Conservation (phyloP, 305 asterid species). For the Galium porrigens region DNA sequence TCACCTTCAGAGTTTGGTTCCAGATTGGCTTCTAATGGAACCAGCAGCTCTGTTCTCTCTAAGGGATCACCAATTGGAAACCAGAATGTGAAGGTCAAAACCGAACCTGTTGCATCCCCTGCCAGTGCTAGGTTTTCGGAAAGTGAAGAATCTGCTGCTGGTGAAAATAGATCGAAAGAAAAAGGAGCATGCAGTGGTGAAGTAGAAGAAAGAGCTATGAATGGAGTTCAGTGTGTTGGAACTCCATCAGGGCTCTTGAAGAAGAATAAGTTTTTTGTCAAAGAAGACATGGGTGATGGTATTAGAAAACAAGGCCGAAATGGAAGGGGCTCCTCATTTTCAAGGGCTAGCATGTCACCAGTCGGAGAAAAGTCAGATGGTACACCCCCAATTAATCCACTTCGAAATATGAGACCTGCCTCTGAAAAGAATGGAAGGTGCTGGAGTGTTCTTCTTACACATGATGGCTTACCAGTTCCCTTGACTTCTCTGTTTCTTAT, state of each 20-base stretch:
- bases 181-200: conserved; percentile 40
- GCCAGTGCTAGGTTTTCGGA: conserved; percentile 62
- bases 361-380: conserved; percentile 59
- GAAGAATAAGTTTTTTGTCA: conserved; percentile 50
- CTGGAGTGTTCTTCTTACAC: conserved; percentile 15
- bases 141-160: conserved; percentile 87
- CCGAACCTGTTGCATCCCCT: conserved; percentile 60
- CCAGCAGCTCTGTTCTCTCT: conserved; percentile 39
- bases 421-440: conserved; percentile 86
- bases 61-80: conserved; percentile 40
- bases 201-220: conserved; percentile 42
- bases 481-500: conserved; percentile 17
- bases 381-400: conserved; percentile 49
- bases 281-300: conserved; percentile 67
- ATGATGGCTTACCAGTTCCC: conserved; percentile 2
- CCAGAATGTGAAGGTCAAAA: conserved; percentile 41
- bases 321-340: conserved; percentile 67
- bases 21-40: conserved; percentile 43
- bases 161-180: conserved; percentile 53
- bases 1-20: conserved; percentile 73
- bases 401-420: conserved; percentile 47
- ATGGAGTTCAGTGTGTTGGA: conserved; percentile 43
- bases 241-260: conserved; percentile 35
- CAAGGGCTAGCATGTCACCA: conserved; percentile 76
- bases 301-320: conserved; percentile 84